A percentile compares a stretch with the other conserved stretches of the same genome.
Evolutionary conservation across 2,329 filamentous ascomycete species (phyloP).

Genomic region (Cercospora sp.): DNA sequence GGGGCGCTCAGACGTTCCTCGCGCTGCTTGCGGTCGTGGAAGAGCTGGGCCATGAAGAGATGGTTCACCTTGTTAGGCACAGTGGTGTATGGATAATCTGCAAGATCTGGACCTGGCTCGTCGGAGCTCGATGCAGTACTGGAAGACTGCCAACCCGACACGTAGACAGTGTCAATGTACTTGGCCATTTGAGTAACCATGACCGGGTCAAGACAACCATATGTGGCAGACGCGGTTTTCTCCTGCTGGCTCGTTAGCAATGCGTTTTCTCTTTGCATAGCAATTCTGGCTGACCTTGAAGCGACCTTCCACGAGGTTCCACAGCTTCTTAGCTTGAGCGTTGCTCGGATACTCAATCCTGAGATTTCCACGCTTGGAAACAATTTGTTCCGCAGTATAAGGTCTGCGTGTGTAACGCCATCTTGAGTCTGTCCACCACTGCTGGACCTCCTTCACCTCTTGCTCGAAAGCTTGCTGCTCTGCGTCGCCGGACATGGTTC

Average conservation of each 20-base stretch:
- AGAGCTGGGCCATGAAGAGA: slow-evolving; percentile 96
- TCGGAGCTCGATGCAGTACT: slow-evolving; percentile 93
- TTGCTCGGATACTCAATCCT: slow-evolving; percentile 92
- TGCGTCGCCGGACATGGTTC: slow-evolving; percentile 48
- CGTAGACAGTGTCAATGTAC: slow-evolving; percentile 97
- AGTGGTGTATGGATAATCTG: slow-evolving; percentile 91
- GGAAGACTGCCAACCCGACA: slow-evolving; percentile 98
- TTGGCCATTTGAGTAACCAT: slow-evolving; percentile 99
- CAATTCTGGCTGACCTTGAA: slow-evolving; percentile 66
- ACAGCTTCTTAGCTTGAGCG: slow-evolving; percentile 87
- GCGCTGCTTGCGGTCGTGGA: slow-evolving; percentile 98
- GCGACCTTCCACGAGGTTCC: slow-evolving; percentile 80
- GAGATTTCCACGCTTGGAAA: slow-evolving; percentile 87
- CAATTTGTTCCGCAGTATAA: slow-evolving; percentile 95
- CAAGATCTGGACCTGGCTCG: slow-evolving; percentile 95
- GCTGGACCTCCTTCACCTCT: slow-evolving; percentile 84
- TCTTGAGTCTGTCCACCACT: slow-evolving; percentile 90
- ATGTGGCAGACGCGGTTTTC: slow-evolving; percentile 86
- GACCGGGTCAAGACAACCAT: slow-evolving; percentile 94
- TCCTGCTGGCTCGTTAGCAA: slow-evolving; percentile 53
- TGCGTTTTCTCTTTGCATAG: background rate
- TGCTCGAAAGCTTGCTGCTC: slow-evolving; percentile 74
- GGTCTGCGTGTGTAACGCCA: slow-evolving; percentile 91
- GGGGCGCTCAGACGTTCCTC: slow-evolving; percentile 84
- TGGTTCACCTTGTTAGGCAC: slow-evolving; percentile 98